These are phyloP conservation scores for Talaromyces sp. DNA, from an alignment of 2,329 filamentous ascomycete genomes.

Conservation along the genomic window DNA sequence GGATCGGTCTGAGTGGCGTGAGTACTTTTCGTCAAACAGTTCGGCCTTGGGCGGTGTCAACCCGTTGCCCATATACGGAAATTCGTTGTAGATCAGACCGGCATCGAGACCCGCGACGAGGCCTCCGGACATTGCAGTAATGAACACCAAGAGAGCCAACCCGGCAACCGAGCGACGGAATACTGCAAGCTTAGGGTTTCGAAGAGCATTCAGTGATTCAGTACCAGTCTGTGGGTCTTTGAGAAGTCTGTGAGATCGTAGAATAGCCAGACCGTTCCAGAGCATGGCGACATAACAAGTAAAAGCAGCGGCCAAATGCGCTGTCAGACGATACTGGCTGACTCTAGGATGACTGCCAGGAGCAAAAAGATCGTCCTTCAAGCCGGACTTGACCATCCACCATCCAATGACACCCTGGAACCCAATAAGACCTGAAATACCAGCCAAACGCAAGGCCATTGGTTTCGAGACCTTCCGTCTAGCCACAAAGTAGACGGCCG, in stretches of 20 bases:
- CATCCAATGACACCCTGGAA: constrained; percentile 95
- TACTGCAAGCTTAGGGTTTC: constrained; percentile 63
- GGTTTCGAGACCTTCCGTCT: constrained; percentile 71
- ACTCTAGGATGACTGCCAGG: constrained; percentile 88
- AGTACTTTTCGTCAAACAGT: constrained; percentile 83
- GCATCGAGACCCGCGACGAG: constrained; percentile 94
- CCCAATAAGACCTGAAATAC: constrained; percentile 84
- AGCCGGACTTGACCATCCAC: constrained; percentile 99
- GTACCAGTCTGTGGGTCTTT: constrained; percentile 62
- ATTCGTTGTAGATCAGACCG: constrained; percentile 97
- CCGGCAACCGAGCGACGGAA: constrained; percentile 72
- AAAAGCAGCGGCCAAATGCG: constrained; percentile 88
- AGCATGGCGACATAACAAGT: constrained; percentile 94
- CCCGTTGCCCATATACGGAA: constrained; percentile 88
- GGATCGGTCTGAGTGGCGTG: constrained; percentile 68
- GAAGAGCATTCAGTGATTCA: constrained; percentile 59
- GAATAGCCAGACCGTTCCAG: constrained; percentile 76
- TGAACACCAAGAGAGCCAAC: constrained; percentile 74
- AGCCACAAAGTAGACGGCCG: constrained; percentile 82
- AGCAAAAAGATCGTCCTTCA: constrained; percentile 93
- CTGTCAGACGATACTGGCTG: constrained; percentile 86
- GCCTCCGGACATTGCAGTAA: constrained; percentile 87
- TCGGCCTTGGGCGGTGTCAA: constrained; percentile 77
- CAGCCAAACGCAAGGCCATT: constrained; percentile 73
- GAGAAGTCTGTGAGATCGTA: constrained; percentile 72